These are phyloP conservation scores for Beta corolliflora DNA, from an alignment of 179 eudicot species.

Conservation along the genomic window DNA sequence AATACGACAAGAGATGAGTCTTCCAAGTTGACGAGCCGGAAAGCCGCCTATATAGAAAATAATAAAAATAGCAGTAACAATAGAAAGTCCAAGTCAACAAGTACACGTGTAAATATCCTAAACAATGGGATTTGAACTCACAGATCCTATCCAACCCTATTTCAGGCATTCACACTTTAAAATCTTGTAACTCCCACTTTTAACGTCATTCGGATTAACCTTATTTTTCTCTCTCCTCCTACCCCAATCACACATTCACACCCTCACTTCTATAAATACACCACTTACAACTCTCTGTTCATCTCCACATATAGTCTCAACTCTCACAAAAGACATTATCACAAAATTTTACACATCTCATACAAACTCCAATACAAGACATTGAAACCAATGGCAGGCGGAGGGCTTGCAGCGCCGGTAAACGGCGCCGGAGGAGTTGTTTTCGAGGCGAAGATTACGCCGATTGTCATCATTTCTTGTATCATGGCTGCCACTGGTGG, in stretches of 20 bases:
- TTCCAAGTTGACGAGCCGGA: neutral
- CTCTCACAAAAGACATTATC: neutral
- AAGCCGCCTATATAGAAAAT: slow-evolving; percentile 1
- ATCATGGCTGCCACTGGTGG: slow-evolving; percentile 98
- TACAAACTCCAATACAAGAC: neutral
- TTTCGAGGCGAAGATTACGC: slow-evolving; percentile 94
- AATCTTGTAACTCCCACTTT: neutral
- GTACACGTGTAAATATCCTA: neutral
- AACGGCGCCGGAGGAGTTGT: slow-evolving; percentile 41
- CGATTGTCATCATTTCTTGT: slow-evolving; percentile 84
- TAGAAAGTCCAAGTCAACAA: slow-evolving; percentile 8
- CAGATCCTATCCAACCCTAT: neutral
- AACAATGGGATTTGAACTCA: neutral
- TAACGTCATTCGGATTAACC: neutral
- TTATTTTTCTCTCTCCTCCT: slow-evolving; percentile 8
- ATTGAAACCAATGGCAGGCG: slow-evolving; percentile 51
- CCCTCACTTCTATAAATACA: neutral
- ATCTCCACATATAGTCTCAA: neutral
- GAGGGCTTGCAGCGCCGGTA: slow-evolving; percentile 59
- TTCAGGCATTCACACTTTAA: neutral
- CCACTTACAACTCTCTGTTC: neutral
- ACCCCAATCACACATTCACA: neutral
- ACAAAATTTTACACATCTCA: neutral
- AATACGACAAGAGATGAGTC: too few relatives aligned
- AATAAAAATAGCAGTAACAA: neutral